phyloP scores from a whole-genome alignment of 768 basidiomycete species.

The Naganishia friedmannii region DNA sequence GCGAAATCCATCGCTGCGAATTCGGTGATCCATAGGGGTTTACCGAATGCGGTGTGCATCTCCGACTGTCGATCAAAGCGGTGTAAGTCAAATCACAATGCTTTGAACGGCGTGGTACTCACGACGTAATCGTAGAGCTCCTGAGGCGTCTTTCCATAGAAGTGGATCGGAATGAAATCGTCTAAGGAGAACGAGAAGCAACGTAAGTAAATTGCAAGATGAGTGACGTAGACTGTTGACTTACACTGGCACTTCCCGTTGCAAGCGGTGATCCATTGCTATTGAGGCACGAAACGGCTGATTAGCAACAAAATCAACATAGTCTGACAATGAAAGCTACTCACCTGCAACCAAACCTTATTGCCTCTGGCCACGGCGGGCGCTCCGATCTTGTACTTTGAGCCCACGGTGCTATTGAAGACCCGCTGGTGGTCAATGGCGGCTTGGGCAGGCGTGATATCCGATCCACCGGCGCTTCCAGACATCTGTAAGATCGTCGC shows the following conservation, averaged over 20 bases:
- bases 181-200: background rate
- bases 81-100: background rate
- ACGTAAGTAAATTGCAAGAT: background rate
- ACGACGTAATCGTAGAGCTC: conserved; percentile 29
- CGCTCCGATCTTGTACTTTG: conserved; percentile 37
- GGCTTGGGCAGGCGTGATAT: conserved; percentile 29
- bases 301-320: background rate
- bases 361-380: conserved; percentile 43
- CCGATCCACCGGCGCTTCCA: conserved; percentile 33
- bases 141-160: conserved; percentile 40
- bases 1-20: conserved; percentile 38
- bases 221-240: background rate
- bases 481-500: conserved; percentile 5
- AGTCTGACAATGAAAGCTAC: background rate
- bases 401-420: conserved; percentile 35
- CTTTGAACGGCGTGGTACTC: background rate
- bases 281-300: background rate
- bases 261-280: conserved; percentile 44
- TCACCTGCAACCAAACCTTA: conserved; percentile 40
- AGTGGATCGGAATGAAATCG: conserved; percentile 46
- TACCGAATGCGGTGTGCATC: conserved; percentile 33
- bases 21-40: conserved; percentile 41
- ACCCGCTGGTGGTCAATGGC: conserved; percentile 37
- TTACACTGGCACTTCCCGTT: conserved; percentile 38
- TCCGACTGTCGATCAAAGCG: conserved; percentile 23